These are phyloP conservation scores for Fusarium hainanense DNA, from an alignment of 2,329 filamentous ascomycete genomes.

Conservation along the genomic window DNA sequence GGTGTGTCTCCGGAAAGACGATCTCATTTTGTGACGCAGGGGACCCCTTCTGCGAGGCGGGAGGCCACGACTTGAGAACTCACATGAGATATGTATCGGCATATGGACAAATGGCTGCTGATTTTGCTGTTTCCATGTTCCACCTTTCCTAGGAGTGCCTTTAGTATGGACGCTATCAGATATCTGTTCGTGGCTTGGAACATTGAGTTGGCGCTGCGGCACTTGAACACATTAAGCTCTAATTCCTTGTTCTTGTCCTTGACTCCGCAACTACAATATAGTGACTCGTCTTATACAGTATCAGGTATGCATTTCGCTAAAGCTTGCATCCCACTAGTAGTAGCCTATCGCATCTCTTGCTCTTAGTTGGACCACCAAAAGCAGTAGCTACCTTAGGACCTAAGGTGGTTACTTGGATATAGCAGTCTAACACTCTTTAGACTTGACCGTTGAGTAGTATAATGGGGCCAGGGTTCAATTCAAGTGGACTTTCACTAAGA, in stretches of 20 bases:
- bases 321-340: background rate
- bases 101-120: slow-evolving; percentile 27
- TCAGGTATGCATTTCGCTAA: background rate
- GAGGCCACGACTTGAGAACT: slow-evolving; percentile 26
- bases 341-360: background rate
- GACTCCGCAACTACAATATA: background rate
- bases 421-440: no score
- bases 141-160: background rate
- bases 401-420: no score
- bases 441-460: background rate
- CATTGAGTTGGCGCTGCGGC: background rate
- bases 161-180: background rate
- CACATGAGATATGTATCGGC: slow-evolving; percentile 38
- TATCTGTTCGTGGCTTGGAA: background rate
- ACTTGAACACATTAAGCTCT: background rate
- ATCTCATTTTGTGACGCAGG: slow-evolving; percentile 37
- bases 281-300: background rate
- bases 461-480: background rate
- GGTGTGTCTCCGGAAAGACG: slow-evolving; percentile 15
- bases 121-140: slow-evolving; percentile 26
- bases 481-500: background rate
- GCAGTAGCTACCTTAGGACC: no score
- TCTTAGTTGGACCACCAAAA: no score
- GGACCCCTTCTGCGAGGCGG: slow-evolving; percentile 38
- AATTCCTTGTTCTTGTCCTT: background rate